phyloP scores from a whole-genome alignment of 768 basidiomycete species.

The Mycena venus region DNA sequence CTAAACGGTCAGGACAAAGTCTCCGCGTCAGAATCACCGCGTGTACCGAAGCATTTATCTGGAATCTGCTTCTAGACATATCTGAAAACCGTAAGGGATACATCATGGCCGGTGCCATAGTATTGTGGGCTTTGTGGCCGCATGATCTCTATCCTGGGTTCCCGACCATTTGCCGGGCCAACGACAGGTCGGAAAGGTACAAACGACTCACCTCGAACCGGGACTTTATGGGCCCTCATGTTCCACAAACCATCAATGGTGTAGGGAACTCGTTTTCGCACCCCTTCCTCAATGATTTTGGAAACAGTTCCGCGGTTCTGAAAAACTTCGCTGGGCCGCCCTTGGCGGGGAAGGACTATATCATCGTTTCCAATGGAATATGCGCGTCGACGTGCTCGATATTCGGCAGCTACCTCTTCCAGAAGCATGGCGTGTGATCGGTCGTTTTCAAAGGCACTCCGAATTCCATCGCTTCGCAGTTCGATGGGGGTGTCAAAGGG shows the following conservation, averaged over 20 bases:
- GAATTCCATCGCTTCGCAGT: neutral
- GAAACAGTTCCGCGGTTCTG: conserved; percentile 20
- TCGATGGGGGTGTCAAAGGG: no score
- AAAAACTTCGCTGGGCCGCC: conserved; percentile 31
- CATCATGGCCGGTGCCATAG: conserved; percentile 28
- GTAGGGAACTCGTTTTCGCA: conserved; percentile 29
- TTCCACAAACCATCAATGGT: conserved; percentile 29
- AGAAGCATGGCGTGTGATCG: conserved; percentile 30
- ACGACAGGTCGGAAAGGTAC: conserved; percentile 16
- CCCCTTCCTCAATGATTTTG: conserved; percentile 29
- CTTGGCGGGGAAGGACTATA: conserved; percentile 26
- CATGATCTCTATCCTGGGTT: conserved; percentile 30
- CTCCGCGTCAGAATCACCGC: conserved; percentile 11
- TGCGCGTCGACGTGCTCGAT: conserved; percentile 32
- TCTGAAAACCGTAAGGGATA: conserved; percentile 34
- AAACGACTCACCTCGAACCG: conserved; percentile 16
- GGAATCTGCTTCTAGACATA: conserved; percentile 31
- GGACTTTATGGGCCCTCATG: conserved; percentile 31
- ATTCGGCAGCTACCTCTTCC: conserved; percentile 31
- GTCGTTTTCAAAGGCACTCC: conserved; percentile 21
- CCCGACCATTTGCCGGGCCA: conserved; percentile 22
- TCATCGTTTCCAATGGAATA: conserved; percentile 31
- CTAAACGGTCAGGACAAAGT: conserved; percentile 12
- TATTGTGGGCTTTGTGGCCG: conserved; percentile 28
- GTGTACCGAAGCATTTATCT: conserved; percentile 31